These are phyloP conservation scores for Talaromyces proteolyticus DNA, from an alignment of 495 filamentous ascomycete genomes.

Conservation along the genomic window DNA sequence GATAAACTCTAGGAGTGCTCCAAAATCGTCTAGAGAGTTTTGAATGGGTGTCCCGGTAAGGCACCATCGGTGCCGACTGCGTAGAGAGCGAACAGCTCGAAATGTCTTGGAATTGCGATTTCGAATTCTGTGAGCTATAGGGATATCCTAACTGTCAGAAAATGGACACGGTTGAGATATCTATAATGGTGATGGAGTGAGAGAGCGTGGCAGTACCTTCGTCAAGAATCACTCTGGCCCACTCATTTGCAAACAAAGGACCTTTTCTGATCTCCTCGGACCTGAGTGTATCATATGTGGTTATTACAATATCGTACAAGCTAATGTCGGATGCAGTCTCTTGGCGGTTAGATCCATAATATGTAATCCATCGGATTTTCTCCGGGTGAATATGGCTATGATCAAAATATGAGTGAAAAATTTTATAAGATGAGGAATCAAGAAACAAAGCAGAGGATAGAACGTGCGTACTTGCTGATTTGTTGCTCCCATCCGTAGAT, in stretches of 20 bases:
- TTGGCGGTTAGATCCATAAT: slow-evolving; percentile 10
- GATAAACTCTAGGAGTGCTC: slow-evolving; percentile 94
- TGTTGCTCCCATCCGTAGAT: slow-evolving; percentile 9
- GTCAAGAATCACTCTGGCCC: slow-evolving; percentile 37
- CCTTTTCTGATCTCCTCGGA: slow-evolving; percentile 8
- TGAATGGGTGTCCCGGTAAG: slow-evolving; percentile 93
- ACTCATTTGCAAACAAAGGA: slow-evolving; percentile 9
- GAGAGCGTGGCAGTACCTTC: slow-evolving; percentile 27
- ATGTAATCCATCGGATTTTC: slow-evolving; percentile 5
- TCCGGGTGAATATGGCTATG: slow-evolving; percentile 10
- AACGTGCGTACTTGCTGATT: slow-evolving; percentile 8
- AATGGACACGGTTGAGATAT: slow-evolving; percentile 4
- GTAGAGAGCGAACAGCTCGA: slow-evolving; percentile 23
- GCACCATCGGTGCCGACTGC: slow-evolving; percentile 30
- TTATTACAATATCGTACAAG: slow-evolving; percentile 3
- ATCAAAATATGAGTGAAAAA: not conserved
- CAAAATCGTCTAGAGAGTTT: slow-evolving; percentile 98
- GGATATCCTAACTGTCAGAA: not conserved
- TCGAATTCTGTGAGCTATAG: slow-evolving; percentile 32
- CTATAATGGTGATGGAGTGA: slow-evolving; percentile 6
- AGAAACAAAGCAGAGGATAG: not conserved
- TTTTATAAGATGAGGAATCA: not conserved
- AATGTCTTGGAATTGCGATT: slow-evolving; percentile 27
- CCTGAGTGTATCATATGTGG: slow-evolving; percentile 8
- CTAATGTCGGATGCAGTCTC: not conserved